phyloP scores from a whole-genome alignment of 2,329 filamentous ascomycete genomes.

The Sporothrix brunneoviolacea region DNA sequence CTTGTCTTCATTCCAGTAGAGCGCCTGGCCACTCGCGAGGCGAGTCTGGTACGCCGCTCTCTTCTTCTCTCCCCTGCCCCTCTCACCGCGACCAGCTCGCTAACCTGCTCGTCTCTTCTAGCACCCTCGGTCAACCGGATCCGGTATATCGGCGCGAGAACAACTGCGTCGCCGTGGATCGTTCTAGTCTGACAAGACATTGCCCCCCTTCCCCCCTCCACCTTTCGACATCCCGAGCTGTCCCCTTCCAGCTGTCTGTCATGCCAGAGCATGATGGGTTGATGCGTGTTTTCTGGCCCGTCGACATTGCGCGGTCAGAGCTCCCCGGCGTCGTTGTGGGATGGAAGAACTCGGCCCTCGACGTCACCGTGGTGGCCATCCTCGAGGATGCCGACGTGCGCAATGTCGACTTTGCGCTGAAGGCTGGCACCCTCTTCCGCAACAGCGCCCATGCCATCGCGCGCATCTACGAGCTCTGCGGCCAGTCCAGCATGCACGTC shows the following conservation, averaged over 20 bases:
- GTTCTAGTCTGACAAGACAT: slow-evolving; percentile 53
- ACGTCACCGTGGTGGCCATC: slow-evolving; percentile 84
- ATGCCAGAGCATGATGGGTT: slow-evolving; percentile 76
- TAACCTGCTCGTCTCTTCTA: no score
- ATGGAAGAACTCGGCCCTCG: slow-evolving; percentile 87
- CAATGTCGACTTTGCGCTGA: slow-evolving; percentile 82
- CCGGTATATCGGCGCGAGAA: slow-evolving; percentile 88
- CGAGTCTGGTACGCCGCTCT: slow-evolving; percentile 59
- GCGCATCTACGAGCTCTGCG: slow-evolving; percentile 79
- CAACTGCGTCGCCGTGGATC: slow-evolving; percentile 91
- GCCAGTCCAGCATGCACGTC: slow-evolving; percentile 74
- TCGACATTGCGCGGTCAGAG: slow-evolving; percentile 66
- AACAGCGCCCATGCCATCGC: slow-evolving; percentile 72
- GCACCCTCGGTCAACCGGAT: slow-evolving; percentile 74
- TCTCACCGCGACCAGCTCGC: no score
- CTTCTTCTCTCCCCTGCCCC: background rate
- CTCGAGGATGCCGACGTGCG: slow-evolving; percentile 83
- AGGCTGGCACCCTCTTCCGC: slow-evolving; percentile 74
- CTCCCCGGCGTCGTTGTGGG: slow-evolving; percentile 83
- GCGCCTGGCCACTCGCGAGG: slow-evolving; percentile 73
- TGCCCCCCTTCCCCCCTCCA: slow-evolving; percentile 15
- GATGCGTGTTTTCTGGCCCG: slow-evolving; percentile 98
- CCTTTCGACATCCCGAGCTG: background rate
- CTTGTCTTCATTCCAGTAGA: slow-evolving; percentile 77
- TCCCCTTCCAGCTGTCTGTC: slow-evolving; percentile 40